Evolutionary conservation across 2,329 filamentous ascomycete species (phyloP), one percentile per base, ranked within the genome.

Genomic region (Raffaelea ambrosiae): DNA sequence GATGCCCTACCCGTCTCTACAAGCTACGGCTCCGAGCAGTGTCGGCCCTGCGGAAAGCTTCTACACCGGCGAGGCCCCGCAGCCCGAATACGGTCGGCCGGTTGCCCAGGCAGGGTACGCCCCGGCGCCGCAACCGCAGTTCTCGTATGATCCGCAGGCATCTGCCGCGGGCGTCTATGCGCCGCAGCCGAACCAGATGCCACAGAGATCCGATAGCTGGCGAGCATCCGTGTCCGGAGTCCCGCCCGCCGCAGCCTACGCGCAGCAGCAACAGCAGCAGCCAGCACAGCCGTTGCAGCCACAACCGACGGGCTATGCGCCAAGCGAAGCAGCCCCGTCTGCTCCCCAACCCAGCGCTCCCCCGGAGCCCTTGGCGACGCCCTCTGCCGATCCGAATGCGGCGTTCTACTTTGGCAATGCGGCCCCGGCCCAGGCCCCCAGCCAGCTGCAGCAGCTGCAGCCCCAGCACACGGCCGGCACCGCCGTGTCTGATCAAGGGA

Each of bases 1-100:
- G 5, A 77, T 73, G 46, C 75, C 86, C 14, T 95, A 95, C 61
- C 84, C 88, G 10, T 77, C 79, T 4, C 75, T 94, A 48, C 72
- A 81, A 21, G 65, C 77, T 8, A 73, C 36, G 3, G 47, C 29
- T 16, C 43, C 74, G 13, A 66, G 58, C 40, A 66, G 68, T 52
- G 63, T 69, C 22, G 72, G 73, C 11, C 76, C 75, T 1, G 81
- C 82, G 10, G 90, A 96, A 61, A 91, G 74, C 64, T 96, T 86
- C 63, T 96, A 96, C 63, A 86, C 81, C 14, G 79, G 80, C 33
- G 84, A 83, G 55, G 48, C 49, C 1, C 69, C 77, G 39, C 70
- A 62, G 39, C 59, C 63, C 14, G 68, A 69, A 35, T 74, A 74
- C 65, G 44, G 63, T 65, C 54, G 70, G 63, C 67, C 72, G 9